Evolutionary conservation across 225 moss, liverwort and hornwort species (phyloP), one percentile per base, ranked within the genome.

Genomic region (Pseudoscleropodium purum): DNA sequence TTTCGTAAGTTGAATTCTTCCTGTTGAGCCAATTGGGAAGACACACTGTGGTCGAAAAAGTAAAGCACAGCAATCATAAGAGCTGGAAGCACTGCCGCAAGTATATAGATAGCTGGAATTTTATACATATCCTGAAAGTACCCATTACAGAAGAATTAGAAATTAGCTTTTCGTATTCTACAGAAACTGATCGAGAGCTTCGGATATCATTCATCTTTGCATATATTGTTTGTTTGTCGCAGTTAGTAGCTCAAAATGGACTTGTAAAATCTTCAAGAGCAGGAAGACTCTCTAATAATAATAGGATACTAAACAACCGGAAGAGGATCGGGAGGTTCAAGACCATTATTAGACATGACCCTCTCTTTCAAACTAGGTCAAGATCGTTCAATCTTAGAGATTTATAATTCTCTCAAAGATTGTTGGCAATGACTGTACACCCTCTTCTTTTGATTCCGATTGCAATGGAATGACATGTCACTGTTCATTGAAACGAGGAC

Each of bases 1-100:
- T 96, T 96, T 34, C 88, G 92, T 65, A 96, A 79, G 89, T 98
- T 96, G 89, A 98, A 96, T 76, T 98, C 97, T 73, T 88, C 47
- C 85, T 95, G 96, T 86, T 98, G 96, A 57, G 97, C 96, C 90
- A 96, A 86, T 85, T 98, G 96, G 39, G 96, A 95, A 69, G 96
- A 96, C 10, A 96, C 96, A 37, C 93, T 92, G 78, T 98, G 96
- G 84, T 98, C 95, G 92, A 98, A 98, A 90, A 94, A 96, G 86
- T 98, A 98, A 30, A 96, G 95, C 86, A 95, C 90, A 3, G 95
- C 91, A 54, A 98, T 95, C 96, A 96, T 93, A 13, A 94, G 82
- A 84, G 96, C 98, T 79, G 98, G 98, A 91, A 96, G 85, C 62
- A 95, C 88, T 61, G 95, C 98, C 10, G 83, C 91, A 29, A 92